These are phyloP conservation scores for Colletotrichum liaoningense DNA, from an alignment of 2,329 filamentous ascomycete species.

Conservation along the genomic window DNA sequence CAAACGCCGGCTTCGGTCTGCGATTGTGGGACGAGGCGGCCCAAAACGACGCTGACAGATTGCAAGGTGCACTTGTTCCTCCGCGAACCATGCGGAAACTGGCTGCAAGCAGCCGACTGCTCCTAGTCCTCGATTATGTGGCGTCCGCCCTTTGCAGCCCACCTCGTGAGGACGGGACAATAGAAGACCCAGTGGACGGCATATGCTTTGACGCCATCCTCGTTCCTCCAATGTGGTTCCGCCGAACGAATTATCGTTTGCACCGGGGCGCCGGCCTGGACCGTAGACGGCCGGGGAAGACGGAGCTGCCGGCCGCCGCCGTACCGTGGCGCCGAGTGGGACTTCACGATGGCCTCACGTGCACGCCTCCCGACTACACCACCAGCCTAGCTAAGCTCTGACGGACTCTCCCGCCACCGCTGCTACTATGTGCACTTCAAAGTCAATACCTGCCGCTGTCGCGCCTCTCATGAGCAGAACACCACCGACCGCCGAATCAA, in stretches of 20 bases:
- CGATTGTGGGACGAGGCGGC: background rate
- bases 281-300: constrained; percentile 12
- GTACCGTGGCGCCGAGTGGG: constrained; percentile 9
- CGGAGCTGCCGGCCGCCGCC: constrained; percentile 15
- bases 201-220: background rate
- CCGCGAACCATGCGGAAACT: background rate
- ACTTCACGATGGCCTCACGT: constrained; percentile 29
- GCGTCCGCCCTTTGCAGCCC: constrained; percentile 12
- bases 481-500: background rate
- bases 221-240: background rate
- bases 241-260: background rate
- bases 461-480: background rate
- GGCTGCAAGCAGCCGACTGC: background rate
- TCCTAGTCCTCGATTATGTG: background rate
- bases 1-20: constrained; percentile 13
- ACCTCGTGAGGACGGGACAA: background rate
- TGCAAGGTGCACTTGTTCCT: background rate
- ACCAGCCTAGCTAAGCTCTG: constrained; percentile 1
- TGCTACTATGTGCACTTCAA: background rate
- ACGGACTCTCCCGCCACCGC: constrained; percentile 16
- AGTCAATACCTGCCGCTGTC: background rate
- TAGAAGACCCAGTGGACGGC: background rate
- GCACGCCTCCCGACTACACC: constrained; percentile 9
- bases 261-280: constrained; percentile 14
- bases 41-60: background rate